These are phyloP conservation scores for Populus trichocarpa DNA, from an alignment of 441 rosid species.

Conservation along the genomic window DNA sequence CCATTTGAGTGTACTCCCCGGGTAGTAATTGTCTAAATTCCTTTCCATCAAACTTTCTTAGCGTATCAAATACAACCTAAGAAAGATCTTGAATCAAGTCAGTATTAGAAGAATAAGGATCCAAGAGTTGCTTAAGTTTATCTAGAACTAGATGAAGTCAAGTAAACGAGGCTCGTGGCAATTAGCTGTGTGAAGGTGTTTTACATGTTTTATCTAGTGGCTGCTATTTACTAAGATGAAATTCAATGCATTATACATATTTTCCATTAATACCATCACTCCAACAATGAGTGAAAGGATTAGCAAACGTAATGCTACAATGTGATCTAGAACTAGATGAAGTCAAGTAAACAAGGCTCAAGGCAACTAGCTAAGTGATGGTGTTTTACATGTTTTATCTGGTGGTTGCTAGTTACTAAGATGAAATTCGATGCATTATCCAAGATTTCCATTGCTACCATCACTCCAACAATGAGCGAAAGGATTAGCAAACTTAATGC, in stretches of 20 bases:
- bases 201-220: too few species aligned
- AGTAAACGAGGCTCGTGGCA: not conserved
- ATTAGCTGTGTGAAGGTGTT: too few species aligned
- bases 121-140: constrained; percentile 4
- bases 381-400: not conserved
- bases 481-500: not conserved
- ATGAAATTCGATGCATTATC: not conserved
- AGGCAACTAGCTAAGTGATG: not conserved
- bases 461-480: not conserved
- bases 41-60: constrained; percentile 97
- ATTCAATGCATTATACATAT: too few species aligned
- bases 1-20: constrained; percentile 99
- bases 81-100: constrained; percentile 19
- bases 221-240: too few species aligned
- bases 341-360: not conserved
- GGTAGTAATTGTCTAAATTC: constrained; percentile 85
- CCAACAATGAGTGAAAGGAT: not conserved
- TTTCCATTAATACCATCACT: too few species aligned
- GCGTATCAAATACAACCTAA: constrained; percentile 91
- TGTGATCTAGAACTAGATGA: not conserved
- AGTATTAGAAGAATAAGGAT: constrained; percentile 7
- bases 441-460: not conserved
- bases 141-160: constrained; percentile 2
- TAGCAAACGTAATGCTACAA: not conserved
- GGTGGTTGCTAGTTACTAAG: not conserved